These are phyloP conservation scores for Yamadazyma songkhlaensis DNA, from an alignment of 1,139 yeast genomes.

Conservation along the genomic window DNA sequence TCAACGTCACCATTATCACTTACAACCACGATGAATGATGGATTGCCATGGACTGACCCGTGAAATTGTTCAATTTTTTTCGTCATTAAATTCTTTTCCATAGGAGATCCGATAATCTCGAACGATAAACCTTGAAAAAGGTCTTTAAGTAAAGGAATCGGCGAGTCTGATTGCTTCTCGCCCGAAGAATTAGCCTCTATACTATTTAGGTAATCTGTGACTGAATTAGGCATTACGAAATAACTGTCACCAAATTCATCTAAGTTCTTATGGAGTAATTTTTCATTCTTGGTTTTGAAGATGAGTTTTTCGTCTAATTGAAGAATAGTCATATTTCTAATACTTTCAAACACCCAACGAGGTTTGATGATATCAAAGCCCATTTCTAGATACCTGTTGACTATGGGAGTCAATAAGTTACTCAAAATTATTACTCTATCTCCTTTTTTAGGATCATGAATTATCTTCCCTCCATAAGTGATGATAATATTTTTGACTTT, in stretches of 20 bases:
- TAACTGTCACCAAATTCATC: slow-evolving; percentile 60
- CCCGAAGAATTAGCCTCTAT: not conserved
- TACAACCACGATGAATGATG: slow-evolving; percentile 1
- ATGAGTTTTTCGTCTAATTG: slow-evolving; percentile 62
- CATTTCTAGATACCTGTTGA: slow-evolving; percentile 36
- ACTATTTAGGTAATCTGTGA: slow-evolving; percentile 1
- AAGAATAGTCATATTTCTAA: slow-evolving; percentile 39
- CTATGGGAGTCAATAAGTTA: slow-evolving; percentile 47
- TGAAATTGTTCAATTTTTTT: slow-evolving; percentile 9
- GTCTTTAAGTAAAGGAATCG: slow-evolving; percentile 1
- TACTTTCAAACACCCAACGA: slow-evolving; percentile 70
- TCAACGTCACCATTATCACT: slow-evolving; percentile 3
- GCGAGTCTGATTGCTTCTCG: not conserved
- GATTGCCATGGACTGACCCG: slow-evolving; percentile 1
- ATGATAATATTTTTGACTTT: slow-evolving; percentile 40
- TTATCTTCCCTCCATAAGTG: slow-evolving; percentile 49
- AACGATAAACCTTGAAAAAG: slow-evolving; percentile 10
- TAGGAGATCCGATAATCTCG: slow-evolving; percentile 7
- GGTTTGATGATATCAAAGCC: slow-evolving; percentile 66
- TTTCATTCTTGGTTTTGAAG: slow-evolving; percentile 21
- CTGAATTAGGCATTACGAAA: slow-evolving; percentile 13
- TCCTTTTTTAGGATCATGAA: slow-evolving; percentile 14
- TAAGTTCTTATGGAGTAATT: slow-evolving; percentile 2
- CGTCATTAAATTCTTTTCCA: slow-evolving; percentile 1
- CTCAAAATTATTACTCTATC: slow-evolving; percentile 39